These are phyloP conservation scores for Tetrahymena borealis DNA, from an alignment of 73 alveolate species.

Conservation along the genomic window DNA sequence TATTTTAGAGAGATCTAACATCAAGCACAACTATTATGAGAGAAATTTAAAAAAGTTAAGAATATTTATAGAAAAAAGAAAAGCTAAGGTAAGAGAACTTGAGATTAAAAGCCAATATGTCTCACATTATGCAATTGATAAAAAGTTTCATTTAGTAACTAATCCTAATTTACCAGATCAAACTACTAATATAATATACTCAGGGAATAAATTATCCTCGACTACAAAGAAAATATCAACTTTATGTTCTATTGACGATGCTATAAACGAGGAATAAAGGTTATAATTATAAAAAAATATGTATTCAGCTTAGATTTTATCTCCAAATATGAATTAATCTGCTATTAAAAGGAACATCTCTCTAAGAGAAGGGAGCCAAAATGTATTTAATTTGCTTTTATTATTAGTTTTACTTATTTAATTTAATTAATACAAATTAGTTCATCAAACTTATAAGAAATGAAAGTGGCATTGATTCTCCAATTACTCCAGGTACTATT, in stretches of 20 bases:
- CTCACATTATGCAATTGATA: neutral
- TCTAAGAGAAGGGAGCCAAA: neutral
- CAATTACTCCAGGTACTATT: neutral
- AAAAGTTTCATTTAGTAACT: neutral
- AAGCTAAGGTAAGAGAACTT: neutral
- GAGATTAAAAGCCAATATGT: neutral
- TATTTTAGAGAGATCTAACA: neutral
- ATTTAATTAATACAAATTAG: neutral
- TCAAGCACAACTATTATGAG: neutral
- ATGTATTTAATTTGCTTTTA: neutral
- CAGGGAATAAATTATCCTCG: neutral
- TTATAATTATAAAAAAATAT: neutral
- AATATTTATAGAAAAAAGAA: neutral
- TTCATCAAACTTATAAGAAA: neutral
- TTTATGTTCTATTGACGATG: neutral
- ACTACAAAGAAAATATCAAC: neutral
- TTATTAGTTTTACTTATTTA: neutral
- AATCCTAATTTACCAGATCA: neutral
- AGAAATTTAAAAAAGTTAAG: neutral
- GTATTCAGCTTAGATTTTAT: neutral
- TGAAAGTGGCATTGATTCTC: neutral
- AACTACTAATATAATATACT: neutral
- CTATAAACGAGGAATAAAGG: neutral
- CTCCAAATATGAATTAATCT: neutral
- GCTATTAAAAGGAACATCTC: neutral